These are phyloP conservation scores for Trichopus zeylanicus DNA, from an alignment of 116 monocot genomes.

Conservation along the genomic window DNA sequence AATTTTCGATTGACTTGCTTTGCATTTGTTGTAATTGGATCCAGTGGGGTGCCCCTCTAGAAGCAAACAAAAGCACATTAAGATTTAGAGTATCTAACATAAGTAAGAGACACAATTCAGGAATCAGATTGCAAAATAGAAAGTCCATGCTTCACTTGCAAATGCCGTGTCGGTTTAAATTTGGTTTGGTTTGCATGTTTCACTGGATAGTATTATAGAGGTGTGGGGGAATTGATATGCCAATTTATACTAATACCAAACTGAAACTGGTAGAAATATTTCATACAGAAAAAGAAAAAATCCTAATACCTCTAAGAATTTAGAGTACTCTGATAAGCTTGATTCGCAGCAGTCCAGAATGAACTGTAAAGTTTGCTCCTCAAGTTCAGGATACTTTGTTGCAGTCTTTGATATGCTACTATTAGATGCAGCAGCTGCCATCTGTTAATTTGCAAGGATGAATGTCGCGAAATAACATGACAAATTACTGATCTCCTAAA, in stretches of 20 bases:
- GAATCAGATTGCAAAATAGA: not conserved
- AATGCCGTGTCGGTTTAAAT: not conserved
- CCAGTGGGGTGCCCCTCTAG: constrained; percentile 40
- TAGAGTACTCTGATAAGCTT: constrained; percentile 68
- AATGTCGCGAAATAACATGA: not conserved
- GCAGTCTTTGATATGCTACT: constrained; percentile 24
- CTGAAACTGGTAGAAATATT: not conserved
- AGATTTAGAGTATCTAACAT: not conserved
- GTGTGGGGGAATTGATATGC: no score
- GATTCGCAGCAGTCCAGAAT: constrained; percentile 76
- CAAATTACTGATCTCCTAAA: not conserved
- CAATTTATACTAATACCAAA: no score
- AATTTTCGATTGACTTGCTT: constrained; percentile 64
- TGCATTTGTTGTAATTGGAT: constrained; percentile 30
- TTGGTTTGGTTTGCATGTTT: no score
- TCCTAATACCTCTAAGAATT: constrained; percentile 68
- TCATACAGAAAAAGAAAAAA: constrained; percentile 1
- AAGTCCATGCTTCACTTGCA: not conserved
- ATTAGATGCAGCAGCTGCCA: constrained; percentile 75
- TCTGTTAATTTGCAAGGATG: constrained; percentile 25
- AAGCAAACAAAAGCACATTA: constrained; percentile 1
- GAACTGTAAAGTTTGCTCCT: constrained; percentile 75
- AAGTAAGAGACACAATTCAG: not conserved
- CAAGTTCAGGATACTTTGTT: constrained; percentile 62
- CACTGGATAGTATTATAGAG: no score